These are phyloP conservation scores for Circinella minor DNA, from an alignment of 371 early-diverging fungal genomes.

Conservation along the genomic window DNA sequence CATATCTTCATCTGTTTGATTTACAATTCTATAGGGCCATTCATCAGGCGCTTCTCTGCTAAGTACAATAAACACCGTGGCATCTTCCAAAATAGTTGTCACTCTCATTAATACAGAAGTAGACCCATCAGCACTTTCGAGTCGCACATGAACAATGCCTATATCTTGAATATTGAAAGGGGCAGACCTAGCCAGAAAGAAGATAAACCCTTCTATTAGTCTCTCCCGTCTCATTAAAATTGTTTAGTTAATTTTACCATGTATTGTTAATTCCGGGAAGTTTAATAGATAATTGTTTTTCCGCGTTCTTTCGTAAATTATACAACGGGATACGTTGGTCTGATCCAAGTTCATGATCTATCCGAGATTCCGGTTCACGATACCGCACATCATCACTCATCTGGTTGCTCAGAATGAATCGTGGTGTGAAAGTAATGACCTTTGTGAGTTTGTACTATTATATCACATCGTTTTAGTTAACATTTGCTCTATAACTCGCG, in stretches of 20 bases:
- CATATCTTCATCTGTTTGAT: slow-evolving; percentile 81
- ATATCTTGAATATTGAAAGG: slow-evolving; percentile 89
- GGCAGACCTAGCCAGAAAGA: slow-evolving; percentile 67
- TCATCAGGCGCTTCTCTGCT: slow-evolving; percentile 69
- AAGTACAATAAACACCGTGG: slow-evolving; percentile 88
- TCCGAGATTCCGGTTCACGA: slow-evolving; percentile 71
- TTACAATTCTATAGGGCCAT: slow-evolving; percentile 95
- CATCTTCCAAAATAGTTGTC: slow-evolving; percentile 81
- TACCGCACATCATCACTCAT: slow-evolving; percentile 72
- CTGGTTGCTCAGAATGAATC: slow-evolving; percentile 91
- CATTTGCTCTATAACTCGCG: not conserved
- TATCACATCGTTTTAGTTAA: not conserved
- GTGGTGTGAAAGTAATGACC: slow-evolving; percentile 89
- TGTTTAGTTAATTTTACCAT: slow-evolving; percentile 59
- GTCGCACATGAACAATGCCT: slow-evolving; percentile 81
- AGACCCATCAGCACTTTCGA: slow-evolving; percentile 58
- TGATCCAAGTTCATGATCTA: slow-evolving; percentile 53
- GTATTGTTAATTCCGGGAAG: slow-evolving; percentile 72
- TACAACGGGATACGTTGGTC: slow-evolving; percentile 72
- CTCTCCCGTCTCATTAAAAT: too few relatives aligned
- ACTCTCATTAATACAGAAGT: slow-evolving; percentile 76
- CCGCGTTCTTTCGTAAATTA: slow-evolving; percentile 64
- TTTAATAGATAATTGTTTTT: slow-evolving; percentile 73
- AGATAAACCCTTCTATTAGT: too few relatives aligned
- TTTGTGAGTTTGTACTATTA: slow-evolving; percentile 71